Evolutionary conservation across 345 rosid species (phyloP).

Genomic region (Orychophragmus violaceus): DNA sequence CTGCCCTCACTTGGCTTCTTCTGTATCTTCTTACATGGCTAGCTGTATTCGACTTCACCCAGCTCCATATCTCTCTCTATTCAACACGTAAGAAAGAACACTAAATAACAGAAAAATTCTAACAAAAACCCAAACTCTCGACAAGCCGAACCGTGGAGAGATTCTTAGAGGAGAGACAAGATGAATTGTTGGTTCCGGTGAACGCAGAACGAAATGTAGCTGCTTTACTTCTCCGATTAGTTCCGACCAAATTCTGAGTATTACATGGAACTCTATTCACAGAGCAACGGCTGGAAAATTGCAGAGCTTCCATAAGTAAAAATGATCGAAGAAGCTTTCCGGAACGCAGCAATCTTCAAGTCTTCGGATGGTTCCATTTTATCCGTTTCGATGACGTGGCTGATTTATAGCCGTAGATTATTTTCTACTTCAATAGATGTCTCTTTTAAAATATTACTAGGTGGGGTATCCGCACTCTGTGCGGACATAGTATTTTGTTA

Average conservation of each 20-base stretch:
- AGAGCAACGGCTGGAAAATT: conserved; percentile 1
- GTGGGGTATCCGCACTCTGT: too few species aligned
- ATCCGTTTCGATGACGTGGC: too few species aligned
- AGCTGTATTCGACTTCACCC: conserved; percentile 48
- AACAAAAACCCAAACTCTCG: too few species aligned
- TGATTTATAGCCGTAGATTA: too few species aligned
- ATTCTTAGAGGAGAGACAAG: conserved; percentile 48
- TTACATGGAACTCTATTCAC: conserved; percentile 12
- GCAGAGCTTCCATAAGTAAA: conserved; percentile 25
- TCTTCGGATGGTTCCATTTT: too few species aligned
- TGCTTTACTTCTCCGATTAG: too few species aligned
- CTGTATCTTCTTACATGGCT: conserved; percentile 36
- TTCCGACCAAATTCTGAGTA: too few species aligned
- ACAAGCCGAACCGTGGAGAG: conserved; percentile 40
- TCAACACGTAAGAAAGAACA: conserved; percentile 1
- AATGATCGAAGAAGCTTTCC: too few species aligned
- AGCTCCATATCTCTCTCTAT: conserved; percentile 57
- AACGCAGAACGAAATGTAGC: conserved; percentile 36
- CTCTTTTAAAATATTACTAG: too few species aligned
- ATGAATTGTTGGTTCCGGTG: conserved; percentile 35
- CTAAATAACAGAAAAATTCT: not conserved
- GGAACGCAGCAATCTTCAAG: too few species aligned
- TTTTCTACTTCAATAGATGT: too few species aligned
- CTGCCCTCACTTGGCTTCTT: conserved; percentile 59
- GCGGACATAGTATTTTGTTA: too few species aligned